phyloP scores from a whole-genome alignment of 495 filamentous ascomycete genomes.

The Aspergillus coremiiformis region DNA sequence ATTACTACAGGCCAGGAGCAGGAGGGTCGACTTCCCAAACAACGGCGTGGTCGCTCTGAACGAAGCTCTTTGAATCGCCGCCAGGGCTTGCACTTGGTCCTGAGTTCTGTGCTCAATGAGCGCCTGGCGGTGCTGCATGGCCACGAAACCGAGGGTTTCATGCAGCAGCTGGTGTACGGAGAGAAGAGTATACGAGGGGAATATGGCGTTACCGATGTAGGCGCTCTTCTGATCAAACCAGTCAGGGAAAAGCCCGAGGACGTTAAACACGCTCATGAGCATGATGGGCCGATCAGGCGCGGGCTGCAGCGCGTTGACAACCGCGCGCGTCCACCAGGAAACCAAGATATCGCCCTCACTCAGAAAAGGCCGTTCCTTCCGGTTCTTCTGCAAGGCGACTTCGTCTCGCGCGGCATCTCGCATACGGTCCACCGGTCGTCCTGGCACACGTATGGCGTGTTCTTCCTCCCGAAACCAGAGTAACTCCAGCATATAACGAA shows the following conservation, averaged over 20 bases:
- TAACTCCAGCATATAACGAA: conserved; percentile 25
- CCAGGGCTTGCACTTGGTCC: conserved; percentile 32
- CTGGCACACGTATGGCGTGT: conserved; percentile 18
- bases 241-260: conserved; percentile 13
- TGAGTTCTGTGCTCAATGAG: conserved; percentile 31
- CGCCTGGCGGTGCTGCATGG: conserved; percentile 22
- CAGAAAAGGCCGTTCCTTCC: conserved; percentile 13
- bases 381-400: conserved; percentile 1
- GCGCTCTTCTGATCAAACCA: conserved; percentile 10
- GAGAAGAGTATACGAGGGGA: conserved; percentile 21
- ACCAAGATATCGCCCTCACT: conserved; percentile 24
- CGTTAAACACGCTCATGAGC: conserved; percentile 20
- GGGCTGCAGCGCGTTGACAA: conserved; percentile 11
- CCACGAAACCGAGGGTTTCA: conserved; percentile 26
- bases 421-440: conserved; percentile 10
- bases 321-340: conserved; percentile 20
- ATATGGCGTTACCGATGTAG: conserved; percentile 30
- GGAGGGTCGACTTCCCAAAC: background rate
- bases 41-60: conserved; percentile 11
- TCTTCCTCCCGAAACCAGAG: conserved; percentile 26
- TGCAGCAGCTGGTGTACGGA: conserved; percentile 17
- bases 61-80: conserved; percentile 6
- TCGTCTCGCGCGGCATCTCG: conserved; percentile 9
- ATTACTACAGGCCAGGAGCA: conserved; percentile 33
- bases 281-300: conserved; percentile 10